Base-by-base conservation (phyloP, 2,329 filamentous ascomycete genomes). In the Lecanicillium sp. region DNA sequence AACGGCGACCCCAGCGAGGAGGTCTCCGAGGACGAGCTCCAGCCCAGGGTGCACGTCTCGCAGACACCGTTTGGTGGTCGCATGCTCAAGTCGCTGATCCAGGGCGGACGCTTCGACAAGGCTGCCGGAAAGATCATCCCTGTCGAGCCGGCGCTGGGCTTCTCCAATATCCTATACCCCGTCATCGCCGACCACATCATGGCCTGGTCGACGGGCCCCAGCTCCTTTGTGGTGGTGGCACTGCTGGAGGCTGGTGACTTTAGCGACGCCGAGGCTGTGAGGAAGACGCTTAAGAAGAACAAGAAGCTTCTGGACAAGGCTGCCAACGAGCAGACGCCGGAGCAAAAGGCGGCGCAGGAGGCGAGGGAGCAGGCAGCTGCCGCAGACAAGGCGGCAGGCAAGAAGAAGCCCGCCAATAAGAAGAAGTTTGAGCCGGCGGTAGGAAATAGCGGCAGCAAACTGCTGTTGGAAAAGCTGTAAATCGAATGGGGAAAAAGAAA, bases 1-100 rank as follows among this genome's bases (percentile, higher is more conserved):
- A 74, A 72, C 21, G 79, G 79, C 27, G 69, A 81, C 53, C 77
- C 79, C 5, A 71, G 60, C 33, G 63, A 66, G 20, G 60, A 61
- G 30, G 59, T 60, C n/a, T 59, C 62, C 3, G 70, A 71, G 38
- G 70, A 72, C 8, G 70, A 71, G 20, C 51, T 67, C 12, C 58
- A 67, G 14, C 56, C 66, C 4, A 61, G 60, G 19, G 60, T 66
- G 24, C 84, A 89, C 61, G 73, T 86, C 48, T 78, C 81, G 21
- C 72, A 78, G 58, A 75, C 78, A 30, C 62, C 81, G 0, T 75
- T 75, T 56, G 86, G 82, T 33, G 89, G 87, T 14, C 84, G 89
- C 51, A 86, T 96, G 83, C 77, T 97, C 59, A 96, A 95, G 71
- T 86, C 86, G 0, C 78, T 98, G 7, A 90, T 96, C 20, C 84